Evolutionary conservation across 257 asterid genomes (phyloP).

Genomic region (Lavandula angustifolia): DNA sequence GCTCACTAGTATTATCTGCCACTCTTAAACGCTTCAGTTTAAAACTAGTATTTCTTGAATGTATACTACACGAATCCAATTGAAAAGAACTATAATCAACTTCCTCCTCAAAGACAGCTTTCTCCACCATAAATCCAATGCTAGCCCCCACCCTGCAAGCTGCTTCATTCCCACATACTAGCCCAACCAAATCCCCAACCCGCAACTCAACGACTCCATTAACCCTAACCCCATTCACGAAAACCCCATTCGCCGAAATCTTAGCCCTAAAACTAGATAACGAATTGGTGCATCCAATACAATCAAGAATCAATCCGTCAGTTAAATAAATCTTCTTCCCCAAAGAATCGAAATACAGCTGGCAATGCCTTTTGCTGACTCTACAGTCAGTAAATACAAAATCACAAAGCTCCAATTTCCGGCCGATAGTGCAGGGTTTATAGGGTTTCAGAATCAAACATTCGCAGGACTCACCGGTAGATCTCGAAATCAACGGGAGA

Average conservation of each 20-base stretch:
- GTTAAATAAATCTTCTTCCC: slow-evolving; percentile 52
- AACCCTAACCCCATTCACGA: slow-evolving; percentile 69
- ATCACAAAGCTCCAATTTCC: slow-evolving; percentile 51
- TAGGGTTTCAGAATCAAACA: slow-evolving; percentile 53
- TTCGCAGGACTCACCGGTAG: slow-evolving; percentile 44
- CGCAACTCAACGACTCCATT: slow-evolving; percentile 51
- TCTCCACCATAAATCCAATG: slow-evolving; percentile 66
- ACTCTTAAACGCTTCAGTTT: slow-evolving; percentile 31
- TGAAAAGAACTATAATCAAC: slow-evolving; percentile 41
- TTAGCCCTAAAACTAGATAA: slow-evolving; percentile 36
- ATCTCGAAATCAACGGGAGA: slow-evolving; percentile 55
- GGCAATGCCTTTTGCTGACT: slow-evolving; percentile 72
- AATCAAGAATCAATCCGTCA: slow-evolving; percentile 56
- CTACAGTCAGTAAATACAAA: slow-evolving; percentile 51
- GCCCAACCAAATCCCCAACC: slow-evolving; percentile 69
- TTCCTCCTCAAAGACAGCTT: slow-evolving; percentile 52
- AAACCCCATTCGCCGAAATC: slow-evolving; percentile 74
- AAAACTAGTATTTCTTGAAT: slow-evolving; percentile 23
- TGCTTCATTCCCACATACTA: slow-evolving; percentile 48
- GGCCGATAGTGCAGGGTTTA: slow-evolving; percentile 67
- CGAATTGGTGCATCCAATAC: slow-evolving; percentile 30
- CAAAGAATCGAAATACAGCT: slow-evolving; percentile 56
- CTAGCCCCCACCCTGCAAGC: slow-evolving; percentile 38
- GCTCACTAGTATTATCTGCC: slow-evolving; percentile 41
- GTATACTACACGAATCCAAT: slow-evolving; percentile 21